Evolutionary conservation across 2,329 filamentous ascomycete genomes (phyloP).

Genomic region (Cladosporium colombiae): DNA sequence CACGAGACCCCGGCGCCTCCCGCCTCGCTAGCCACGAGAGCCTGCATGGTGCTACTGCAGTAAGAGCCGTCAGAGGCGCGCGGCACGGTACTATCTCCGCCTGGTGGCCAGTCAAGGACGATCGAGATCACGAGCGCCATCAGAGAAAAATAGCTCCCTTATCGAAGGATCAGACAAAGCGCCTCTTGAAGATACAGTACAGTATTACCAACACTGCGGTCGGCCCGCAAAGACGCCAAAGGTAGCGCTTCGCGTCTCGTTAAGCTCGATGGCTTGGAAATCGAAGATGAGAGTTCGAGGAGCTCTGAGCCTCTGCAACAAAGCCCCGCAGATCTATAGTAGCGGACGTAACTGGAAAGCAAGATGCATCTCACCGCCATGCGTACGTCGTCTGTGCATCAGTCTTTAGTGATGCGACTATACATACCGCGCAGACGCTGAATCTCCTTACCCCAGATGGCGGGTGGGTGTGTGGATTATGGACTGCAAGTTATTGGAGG

Average conservation of each 20-base stretch:
- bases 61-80: conserved; percentile 19
- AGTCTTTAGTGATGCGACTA: conserved; percentile 16
- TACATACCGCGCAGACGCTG: conserved; percentile 3
- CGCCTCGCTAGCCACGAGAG: conserved; percentile 14
- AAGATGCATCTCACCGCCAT: conserved; percentile 15
- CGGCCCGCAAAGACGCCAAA: neutral
- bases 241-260: neutral
- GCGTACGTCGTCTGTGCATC: conserved; percentile 10
- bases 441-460: conserved; percentile 17
- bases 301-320: neutral
- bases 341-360: conserved; percentile 1
- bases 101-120: neutral
- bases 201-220: neutral
- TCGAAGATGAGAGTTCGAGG: conserved; percentile 10
- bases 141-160: neutral
- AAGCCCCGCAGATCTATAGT: conserved; percentile 7
- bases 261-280: conserved; percentile 2
- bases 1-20: conserved; percentile 18
- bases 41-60: conserved; percentile 13
- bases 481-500: neutral
- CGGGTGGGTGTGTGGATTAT: conserved; percentile 8
- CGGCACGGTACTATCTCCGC: conserved; percentile 14
- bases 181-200: neutral
- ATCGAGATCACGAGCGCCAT: conserved; percentile 1
- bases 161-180: conserved; percentile 10